phyloP scores from a whole-genome alignment of 176 grass and related monocot genomes.

The Oryza rufipogon region DNA sequence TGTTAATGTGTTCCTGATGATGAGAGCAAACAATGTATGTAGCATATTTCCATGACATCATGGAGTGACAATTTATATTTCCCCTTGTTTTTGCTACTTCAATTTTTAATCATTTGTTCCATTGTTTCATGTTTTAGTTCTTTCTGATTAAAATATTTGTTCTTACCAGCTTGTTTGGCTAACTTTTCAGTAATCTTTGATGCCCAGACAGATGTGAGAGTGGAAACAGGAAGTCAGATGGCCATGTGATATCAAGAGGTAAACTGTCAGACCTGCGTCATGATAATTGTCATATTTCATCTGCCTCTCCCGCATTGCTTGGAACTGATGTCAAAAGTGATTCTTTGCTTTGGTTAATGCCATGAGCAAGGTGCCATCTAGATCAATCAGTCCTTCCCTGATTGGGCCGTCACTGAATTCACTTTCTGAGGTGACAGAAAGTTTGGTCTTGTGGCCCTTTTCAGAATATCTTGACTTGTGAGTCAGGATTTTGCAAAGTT shows the following conservation, averaged over 20 bases:
- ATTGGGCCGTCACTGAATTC: slow-evolving; percentile 23
- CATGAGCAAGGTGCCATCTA: slow-evolving; percentile 5
- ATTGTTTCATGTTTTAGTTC: slow-evolving; percentile 16
- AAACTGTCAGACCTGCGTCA: slow-evolving; percentile 19
- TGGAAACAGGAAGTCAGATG: slow-evolving; percentile 8
- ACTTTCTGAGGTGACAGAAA: slow-evolving; percentile 41
- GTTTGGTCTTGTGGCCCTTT: slow-evolving; percentile 38
- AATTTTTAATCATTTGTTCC: slow-evolving; percentile 9
- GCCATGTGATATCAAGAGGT: not conserved
- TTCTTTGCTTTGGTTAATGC: slow-evolving; percentile 24
- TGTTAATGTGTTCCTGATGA: not conserved
- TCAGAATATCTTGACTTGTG: slow-evolving; percentile 30
- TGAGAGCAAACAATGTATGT: not conserved
- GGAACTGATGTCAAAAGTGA: not conserved
- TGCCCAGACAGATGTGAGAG: not conserved
- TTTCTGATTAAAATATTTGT: not conserved
- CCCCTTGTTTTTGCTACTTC: not conserved
- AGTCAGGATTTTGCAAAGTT: slow-evolving; percentile 18
- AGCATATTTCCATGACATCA: slow-evolving; percentile 21
- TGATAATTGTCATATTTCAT: slow-evolving; percentile 14
- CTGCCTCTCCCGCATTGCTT: not conserved
- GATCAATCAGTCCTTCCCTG: slow-evolving; percentile 21
- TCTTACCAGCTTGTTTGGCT: slow-evolving; percentile 18
- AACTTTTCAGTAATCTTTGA: slow-evolving; percentile 21
- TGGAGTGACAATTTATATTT: slow-evolving; percentile 4